phyloP scores from a whole-genome alignment of 306 rosid species.

The Chamaecrista fasciculata region DNA sequence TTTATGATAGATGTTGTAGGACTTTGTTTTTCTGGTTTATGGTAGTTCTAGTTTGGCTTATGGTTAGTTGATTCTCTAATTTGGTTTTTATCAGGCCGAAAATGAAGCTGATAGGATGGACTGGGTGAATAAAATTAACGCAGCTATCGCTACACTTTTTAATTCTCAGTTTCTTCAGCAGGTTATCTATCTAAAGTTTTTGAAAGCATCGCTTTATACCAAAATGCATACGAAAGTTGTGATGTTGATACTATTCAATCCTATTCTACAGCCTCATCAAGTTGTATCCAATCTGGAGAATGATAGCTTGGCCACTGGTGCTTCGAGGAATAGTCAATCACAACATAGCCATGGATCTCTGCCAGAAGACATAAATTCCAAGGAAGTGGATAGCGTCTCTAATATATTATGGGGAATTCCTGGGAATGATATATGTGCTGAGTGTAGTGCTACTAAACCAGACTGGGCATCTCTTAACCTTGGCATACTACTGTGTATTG shows the following conservation, averaged over 20 bases:
- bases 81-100: slow-evolving; percentile 72
- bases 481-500: slow-evolving; percentile 86
- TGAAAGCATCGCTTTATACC: slow-evolving; percentile 7
- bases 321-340: slow-evolving; percentile 41
- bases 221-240: slow-evolving; percentile 27
- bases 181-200: slow-evolving; percentile 45
- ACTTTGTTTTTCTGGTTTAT: slow-evolving; percentile 8
- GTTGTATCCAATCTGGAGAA: slow-evolving; percentile 30
- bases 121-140: slow-evolving; percentile 81
- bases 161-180: slow-evolving; percentile 83
- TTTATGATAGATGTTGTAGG: slow-evolving; percentile 2
- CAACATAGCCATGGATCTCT: slow-evolving; percentile 40
- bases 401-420: slow-evolving; percentile 70
- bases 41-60: slow-evolving; percentile 13
- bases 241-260: slow-evolving; percentile 13
- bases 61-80: slow-evolving; percentile 16
- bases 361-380: slow-evolving; percentile 38
- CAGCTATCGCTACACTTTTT: slow-evolving; percentile 74
- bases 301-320: slow-evolving; percentile 36
- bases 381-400: slow-evolving; percentile 59
- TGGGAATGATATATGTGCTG: slow-evolving; percentile 92
- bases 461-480: slow-evolving; percentile 99
- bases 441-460: slow-evolving; percentile 81
- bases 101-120: slow-evolving; percentile 96
- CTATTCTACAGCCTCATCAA: slow-evolving; percentile 62